Evolutionary conservation across 805 yeast genomes (phyloP).

Genomic region (Ogataea ramenticola): DNA sequence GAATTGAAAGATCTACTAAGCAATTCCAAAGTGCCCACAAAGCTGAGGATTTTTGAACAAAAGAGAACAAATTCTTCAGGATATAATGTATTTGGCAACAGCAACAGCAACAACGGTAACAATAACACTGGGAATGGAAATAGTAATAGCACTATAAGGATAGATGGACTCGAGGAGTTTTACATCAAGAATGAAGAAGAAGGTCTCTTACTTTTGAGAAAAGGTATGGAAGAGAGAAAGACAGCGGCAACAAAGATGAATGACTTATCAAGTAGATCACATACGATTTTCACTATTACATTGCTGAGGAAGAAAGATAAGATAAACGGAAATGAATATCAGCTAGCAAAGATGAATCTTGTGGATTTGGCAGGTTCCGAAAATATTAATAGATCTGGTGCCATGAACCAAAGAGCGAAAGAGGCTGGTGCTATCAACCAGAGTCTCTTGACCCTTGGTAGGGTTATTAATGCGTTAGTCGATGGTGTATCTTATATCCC

Average conservation of each 20-base stretch:
- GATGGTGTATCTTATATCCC: constrained; percentile 70
- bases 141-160: constrained; percentile 29
- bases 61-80: constrained; percentile 8
- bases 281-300: constrained; percentile 64
- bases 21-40: constrained; percentile 21
- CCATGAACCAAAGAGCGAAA: constrained; percentile 74
- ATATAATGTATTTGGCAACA: no score
- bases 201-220: constrained; percentile 47
- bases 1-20: constrained; percentile 36
- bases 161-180: constrained; percentile 61
- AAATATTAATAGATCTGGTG: constrained; percentile 82
- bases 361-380: constrained; percentile 97
- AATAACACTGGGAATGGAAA: constrained; percentile 3
- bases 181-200: constrained; percentile 45
- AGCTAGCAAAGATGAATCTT: constrained; percentile 41
- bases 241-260: constrained; percentile 72
- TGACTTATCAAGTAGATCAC: constrained; percentile 68
- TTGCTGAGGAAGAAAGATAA: constrained; percentile 37
- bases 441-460: constrained; percentile 76
- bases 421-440: constrained; percentile 94
- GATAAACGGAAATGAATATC: constrained; percentile 13
- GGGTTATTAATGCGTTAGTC: constrained; percentile 74
- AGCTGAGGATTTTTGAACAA: constrained; percentile 34
- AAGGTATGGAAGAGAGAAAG: constrained; percentile 53
- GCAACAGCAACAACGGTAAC: no score